A percentile compares a stretch with the other conserved stretches of the same genome.
These are phyloP conservation scores for Leavenworthia alabamica DNA, from an alignment of 345 rosid genomes.

Conservation along the genomic window DNA sequence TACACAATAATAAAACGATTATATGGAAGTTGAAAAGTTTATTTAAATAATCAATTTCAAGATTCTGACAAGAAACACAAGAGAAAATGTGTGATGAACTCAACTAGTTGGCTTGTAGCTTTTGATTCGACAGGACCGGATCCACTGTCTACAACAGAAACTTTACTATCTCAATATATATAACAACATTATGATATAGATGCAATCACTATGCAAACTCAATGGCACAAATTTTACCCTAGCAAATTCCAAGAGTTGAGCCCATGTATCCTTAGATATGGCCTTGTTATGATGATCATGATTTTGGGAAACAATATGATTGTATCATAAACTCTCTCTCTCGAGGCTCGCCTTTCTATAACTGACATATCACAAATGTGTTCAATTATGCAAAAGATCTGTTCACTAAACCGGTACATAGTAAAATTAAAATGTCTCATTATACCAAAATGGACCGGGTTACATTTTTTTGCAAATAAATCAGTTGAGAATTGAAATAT, in stretches of 20 bases:
- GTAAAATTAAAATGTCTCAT: too few relatives aligned
- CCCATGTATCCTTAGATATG: constrained; percentile 94
- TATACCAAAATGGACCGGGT: too few relatives aligned
- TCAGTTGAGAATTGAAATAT: too few relatives aligned
- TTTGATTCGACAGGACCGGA: constrained; percentile 51
- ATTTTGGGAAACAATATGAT: constrained; percentile 15
- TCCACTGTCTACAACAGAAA: constrained; percentile 52
- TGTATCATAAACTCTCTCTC: constrained; percentile 18
- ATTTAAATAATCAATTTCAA: constrained; percentile 21
- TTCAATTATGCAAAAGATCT: too few relatives aligned
- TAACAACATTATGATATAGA: not conserved
- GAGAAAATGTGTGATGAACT: constrained; percentile 18
- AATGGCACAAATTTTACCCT: constrained; percentile 38
- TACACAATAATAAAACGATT: not conserved
- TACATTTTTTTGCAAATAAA: too few relatives aligned
- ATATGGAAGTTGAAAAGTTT: constrained; percentile 10
- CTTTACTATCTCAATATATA: too few relatives aligned
- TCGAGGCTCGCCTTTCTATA: too few relatives aligned
- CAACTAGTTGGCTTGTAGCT: constrained; percentile 18
- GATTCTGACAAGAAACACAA: constrained; percentile 18
- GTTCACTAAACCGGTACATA: too few relatives aligned
- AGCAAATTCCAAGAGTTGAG: constrained; percentile 83
- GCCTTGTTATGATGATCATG: constrained; percentile 98
- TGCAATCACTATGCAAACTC: constrained; percentile 6
- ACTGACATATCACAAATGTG: too few relatives aligned